phyloP scores from a whole-genome alignment of 306 rosid genomes.

The Pueraria montana region DNA sequence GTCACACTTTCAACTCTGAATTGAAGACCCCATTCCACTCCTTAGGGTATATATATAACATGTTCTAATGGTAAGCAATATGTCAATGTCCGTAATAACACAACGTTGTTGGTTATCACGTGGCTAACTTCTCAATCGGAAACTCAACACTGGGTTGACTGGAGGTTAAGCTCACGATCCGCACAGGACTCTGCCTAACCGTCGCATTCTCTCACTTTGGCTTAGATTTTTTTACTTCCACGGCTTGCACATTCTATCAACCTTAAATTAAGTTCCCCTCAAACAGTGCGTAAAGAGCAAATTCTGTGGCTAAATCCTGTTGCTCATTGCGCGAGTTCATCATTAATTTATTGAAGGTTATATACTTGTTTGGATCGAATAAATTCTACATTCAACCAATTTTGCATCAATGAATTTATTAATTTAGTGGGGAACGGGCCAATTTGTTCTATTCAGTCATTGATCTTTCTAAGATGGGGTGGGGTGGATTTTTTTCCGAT shows the following conservation, averaged over 20 bases:
- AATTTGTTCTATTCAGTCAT: too few species aligned
- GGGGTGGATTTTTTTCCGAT: too few species aligned
- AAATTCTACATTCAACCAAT: neutral
- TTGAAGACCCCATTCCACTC: neutral
- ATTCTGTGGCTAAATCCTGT: neutral
- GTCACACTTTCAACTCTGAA: neutral
- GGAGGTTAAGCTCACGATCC: neutral
- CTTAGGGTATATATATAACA: neutral
- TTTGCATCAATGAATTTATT: neutral
- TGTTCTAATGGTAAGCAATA: too few species aligned
- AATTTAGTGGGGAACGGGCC: too few species aligned
- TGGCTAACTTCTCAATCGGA: conserved; percentile 1
- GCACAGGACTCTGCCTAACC: conserved; percentile 12
- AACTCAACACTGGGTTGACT: neutral
- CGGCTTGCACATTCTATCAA: neutral
- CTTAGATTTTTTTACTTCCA: too few species aligned
- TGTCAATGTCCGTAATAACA: neutral
- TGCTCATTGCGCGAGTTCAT: too few species aligned
- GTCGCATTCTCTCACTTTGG: neutral
- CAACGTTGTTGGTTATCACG: neutral
- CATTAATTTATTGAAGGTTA: neutral
- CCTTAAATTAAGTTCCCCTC: neutral
- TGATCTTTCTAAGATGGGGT: too few species aligned
- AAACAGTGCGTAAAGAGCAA: neutral
- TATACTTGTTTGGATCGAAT: neutral